Conservation (phyloP, 352 stramenopile genomes). For the Phytophthora europaea region DNA sequence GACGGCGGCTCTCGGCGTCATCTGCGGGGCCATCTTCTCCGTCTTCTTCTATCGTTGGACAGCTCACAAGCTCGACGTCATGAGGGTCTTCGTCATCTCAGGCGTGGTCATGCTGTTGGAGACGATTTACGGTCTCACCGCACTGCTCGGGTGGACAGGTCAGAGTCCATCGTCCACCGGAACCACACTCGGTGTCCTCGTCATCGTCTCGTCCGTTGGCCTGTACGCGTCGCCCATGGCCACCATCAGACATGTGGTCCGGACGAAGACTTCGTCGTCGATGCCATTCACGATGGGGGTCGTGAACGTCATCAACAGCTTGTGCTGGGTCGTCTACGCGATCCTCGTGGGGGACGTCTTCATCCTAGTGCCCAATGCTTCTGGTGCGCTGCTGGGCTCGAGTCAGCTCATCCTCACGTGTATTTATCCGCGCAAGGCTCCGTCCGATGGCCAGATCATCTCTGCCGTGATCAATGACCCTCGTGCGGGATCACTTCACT, state of each 20-base stretch:
- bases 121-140: slow-evolving; percentile 44
- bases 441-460: slow-evolving; percentile 28
- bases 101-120: slow-evolving; percentile 31
- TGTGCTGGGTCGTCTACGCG: slow-evolving; percentile 56
- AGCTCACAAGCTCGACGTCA: slow-evolving; percentile 36
- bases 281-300: slow-evolving; percentile 61
- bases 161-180: slow-evolving; percentile 38
- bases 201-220: slow-evolving; percentile 42
- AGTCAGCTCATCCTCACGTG: slow-evolving; percentile 42
- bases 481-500: slow-evolving; percentile 12
- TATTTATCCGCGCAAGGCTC: slow-evolving; percentile 41
- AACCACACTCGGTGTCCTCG: slow-evolving; percentile 47
- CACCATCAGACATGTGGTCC: slow-evolving; percentile 46
- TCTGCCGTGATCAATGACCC: slow-evolving; percentile 28
- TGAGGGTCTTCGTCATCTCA: slow-evolving; percentile 39
- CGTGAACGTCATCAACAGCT: slow-evolving; percentile 49
- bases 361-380: slow-evolving; percentile 55
- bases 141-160: slow-evolving; percentile 32
- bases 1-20: slow-evolving; percentile 42
- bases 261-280: slow-evolving; percentile 53
- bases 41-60: slow-evolving; percentile 51
- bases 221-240: slow-evolving; percentile 47
- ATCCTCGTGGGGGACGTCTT: slow-evolving; percentile 40
- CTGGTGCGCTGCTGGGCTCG: slow-evolving; percentile 39
- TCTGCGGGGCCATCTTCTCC: slow-evolving; percentile 43